phyloP scores from a whole-genome alignment of 108 stramenopile species.

The Nitzschia sp. region DNA sequence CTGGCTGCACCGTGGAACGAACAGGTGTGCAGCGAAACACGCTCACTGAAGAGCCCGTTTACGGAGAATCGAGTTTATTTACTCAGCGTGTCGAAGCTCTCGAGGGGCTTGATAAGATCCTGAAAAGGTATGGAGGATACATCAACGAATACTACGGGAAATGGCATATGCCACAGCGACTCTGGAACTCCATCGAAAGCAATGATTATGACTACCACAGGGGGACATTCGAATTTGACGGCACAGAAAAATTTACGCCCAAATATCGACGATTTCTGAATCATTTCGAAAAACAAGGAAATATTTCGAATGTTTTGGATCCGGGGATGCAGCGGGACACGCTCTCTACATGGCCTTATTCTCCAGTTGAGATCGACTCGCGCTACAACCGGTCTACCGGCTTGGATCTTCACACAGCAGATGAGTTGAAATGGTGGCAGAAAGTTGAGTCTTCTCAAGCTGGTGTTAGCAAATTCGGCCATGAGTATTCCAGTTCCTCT shows the following conservation, averaged over 20 bases:
- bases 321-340: constrained; percentile 16
- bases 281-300: neutral
- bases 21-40: constrained; percentile 32
- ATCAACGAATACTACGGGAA: constrained; percentile 36
- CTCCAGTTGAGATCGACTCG: constrained; percentile 26
- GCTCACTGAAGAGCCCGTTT: neutral
- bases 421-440: neutral
- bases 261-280: constrained; percentile 8
- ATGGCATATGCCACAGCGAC: constrained; percentile 17
- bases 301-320: neutral
- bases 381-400: neutral
- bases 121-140: constrained; percentile 22
- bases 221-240: neutral
- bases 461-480: neutral
- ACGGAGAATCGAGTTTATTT: neutral
- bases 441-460: neutral
- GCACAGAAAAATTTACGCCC: neutral
- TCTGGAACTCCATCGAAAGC: neutral
- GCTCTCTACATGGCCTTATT: constrained; percentile 10
- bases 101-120: constrained; percentile 25
- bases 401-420: neutral
- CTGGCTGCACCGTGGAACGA: constrained; percentile 38
- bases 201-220: constrained; percentile 15
- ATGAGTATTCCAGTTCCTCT: constrained; percentile 1
- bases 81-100: constrained; percentile 5